Base-by-base conservation (phyloP, 129 eudicot species). In the Chrysanthemum lavandulifolium region DNA sequence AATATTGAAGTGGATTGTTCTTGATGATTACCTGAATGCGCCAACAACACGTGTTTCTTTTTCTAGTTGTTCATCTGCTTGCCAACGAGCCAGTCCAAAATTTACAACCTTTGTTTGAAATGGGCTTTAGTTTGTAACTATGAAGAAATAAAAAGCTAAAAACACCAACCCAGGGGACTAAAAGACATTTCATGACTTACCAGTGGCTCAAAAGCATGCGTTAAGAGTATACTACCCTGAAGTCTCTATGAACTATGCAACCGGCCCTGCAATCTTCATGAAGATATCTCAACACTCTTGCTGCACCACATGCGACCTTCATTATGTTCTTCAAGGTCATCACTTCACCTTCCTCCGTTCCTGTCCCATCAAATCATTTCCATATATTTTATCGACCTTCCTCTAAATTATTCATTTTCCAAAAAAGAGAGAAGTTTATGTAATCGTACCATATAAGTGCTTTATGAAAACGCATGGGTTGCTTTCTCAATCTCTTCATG, bases 241-340 rank as follows among this genome's bases (percentile, higher is more conserved):
- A 73, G 55, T 84, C 84, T 73, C 84, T 50, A 50, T 84, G 84
- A 40, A 84, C 73, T 53, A 84, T 80, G 78, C 88, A 84, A 47
- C 88, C 88, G 23, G 80, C 84, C 45, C 84, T 75, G 60, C 84
- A 84, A 71, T 84, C 88, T 84, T 84, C 88, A 54, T 84, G 88
- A 73, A 84, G 88, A 65, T 84, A 84, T 80, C 84, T 80, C 65
- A 84, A 73, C 4, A 77, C 88, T 80, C 84, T 80, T 50, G 84
- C 82, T 8, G 84, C 79, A 56, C 88, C 88, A 55, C 83, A 23
- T n/a, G 84, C 84, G 15, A 80, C 80, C 75, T 68, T 84, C 80
- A 80, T 76, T 61, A 84, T 73, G n/a, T 77, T 80, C 19, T 76
- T 57, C 84, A 82, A 80, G 19, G 64, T 59, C 88, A 84, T 73